Evolutionary conservation across 2,329 filamentous ascomycete genomes (phyloP), one percentile per base, ranked within the genome.

Genomic region (Botrytis deweyae): DNA sequence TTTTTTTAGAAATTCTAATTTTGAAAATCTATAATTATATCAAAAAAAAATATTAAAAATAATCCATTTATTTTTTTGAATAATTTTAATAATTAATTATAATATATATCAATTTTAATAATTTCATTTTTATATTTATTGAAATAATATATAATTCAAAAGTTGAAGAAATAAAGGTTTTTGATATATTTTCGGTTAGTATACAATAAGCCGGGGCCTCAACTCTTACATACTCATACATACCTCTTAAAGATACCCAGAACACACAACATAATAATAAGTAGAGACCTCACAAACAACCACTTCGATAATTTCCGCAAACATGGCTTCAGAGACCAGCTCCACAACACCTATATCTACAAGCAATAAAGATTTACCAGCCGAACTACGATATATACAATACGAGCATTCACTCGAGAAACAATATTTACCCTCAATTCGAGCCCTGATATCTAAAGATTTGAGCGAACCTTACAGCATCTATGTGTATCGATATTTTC

Each of bases 391-490:
- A 69, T 91, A 90, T 78, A 84, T 90, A 49, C 89, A 90, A 79
- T 91, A 91, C 79, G 84, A 89, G 74, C 89, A 91, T 80, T 82
- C 82, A 16, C 84, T 91, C 33, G 90, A 91, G 79, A 83, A 86
- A 62, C 82, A 88, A 81, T 88, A 96, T 81, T 90, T 99, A 61
- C 90, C 94, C 52, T 90, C 94, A 61, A 98, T 99, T 83, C 91
- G 95, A 72, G 91, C 95, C 73, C 85, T 99, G 81, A 99, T 99
- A 80, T 96, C 95, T 63, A 97, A 95, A 80, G 96, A 98, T 81
- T 88, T 99, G 68, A 98, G 95, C 78, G 96, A 99, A 83, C 96
- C 96, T 1, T 99, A 99, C 83, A 98, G 95, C 84, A 98, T 99
- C 82, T 99, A 99, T 85, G 96, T 99, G 74, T 99, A 98, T 83